Base-by-base conservation (phyloP, 192 early-diverging fungal species). In the Neocallimastix lanati region DNA sequence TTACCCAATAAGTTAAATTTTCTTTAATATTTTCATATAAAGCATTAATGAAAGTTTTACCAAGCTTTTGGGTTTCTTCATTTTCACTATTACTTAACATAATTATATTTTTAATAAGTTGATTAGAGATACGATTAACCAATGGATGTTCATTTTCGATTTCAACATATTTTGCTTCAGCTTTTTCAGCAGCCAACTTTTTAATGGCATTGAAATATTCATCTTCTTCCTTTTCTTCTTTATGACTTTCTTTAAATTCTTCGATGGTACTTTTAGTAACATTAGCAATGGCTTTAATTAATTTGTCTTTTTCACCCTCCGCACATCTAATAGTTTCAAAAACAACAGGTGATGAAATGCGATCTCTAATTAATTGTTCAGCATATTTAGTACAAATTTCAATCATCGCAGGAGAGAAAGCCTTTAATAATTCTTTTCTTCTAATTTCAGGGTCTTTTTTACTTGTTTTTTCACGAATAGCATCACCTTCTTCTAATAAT, bases 361-460 rank as follows among this genome's bases (percentile, higher is more conserved):
- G 84, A 33, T 93, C 90, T 28, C 89, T 86, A 40, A 95, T 83
- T 35, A 94, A 86, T 76, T 86, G 84, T 28, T 79, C 79, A 27
- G 89, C 84, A 80, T 91, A 82, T 25, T 86, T 81, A 5, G 83
- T 83, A 27, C 89, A 85, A 84, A 89, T 86, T 13, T 86, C 82
- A 33, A 93, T 83, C 86, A 97, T 84, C 2, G 82, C 58, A 6
- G 88, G 88, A 15, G 90, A 90, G 14, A 92, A 84, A 40, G 85
- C 83, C 28, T 85, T 84, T 29, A 92, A 84, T 79, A 98, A 87
- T 84, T 98, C 93, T 29, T 85, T 79, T 40, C 88, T 85, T 77
- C 93, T 83, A 76, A 88, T 28, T 76, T 84, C 80, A 3, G 93
- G 88, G 77, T 96, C 94, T 87, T 98, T 98, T 84, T 97, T 97